Evolutionary conservation across 2,329 filamentous ascomycete genomes (phyloP).

Genomic region (Dryadomyces quercivorus): DNA sequence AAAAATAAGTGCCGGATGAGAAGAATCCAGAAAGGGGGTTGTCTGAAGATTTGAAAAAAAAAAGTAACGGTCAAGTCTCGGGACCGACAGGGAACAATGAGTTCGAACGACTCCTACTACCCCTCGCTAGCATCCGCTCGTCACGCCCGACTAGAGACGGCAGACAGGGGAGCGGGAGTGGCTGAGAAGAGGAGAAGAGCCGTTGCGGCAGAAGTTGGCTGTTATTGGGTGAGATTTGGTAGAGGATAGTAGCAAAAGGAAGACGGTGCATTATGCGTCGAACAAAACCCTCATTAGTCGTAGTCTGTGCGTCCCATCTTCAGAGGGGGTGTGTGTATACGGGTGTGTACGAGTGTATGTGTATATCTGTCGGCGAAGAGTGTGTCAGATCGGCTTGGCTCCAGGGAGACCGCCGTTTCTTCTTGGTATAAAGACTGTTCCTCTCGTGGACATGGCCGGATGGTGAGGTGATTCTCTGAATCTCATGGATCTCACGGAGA

Average conservation of each 20-base stretch:
- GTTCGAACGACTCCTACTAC: neutral
- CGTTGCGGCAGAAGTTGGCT: neutral
- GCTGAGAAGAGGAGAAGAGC: neutral
- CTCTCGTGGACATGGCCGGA: too few relatives aligned
- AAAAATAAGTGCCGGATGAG: neutral
- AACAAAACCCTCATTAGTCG: neutral
- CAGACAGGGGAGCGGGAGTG: neutral
- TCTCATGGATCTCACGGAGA: too few relatives aligned
- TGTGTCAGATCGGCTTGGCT: neutral
- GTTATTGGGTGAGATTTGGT: neutral
- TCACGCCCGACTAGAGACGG: neutral
- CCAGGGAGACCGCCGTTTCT: too few relatives aligned
- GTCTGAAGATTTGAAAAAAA: neutral
- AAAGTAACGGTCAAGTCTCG: neutral
- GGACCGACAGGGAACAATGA: neutral
- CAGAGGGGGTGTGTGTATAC: neutral
- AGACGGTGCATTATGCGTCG: constrained; percentile 1
- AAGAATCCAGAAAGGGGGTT: neutral
- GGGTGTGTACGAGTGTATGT: neutral
- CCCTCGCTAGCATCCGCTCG: neutral
- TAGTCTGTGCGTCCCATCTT: constrained; percentile 1
- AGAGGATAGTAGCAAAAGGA: neutral
- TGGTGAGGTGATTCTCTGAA: too few relatives aligned
- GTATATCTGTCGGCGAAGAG: neutral
- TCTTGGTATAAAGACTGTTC: too few relatives aligned